phyloP scores from a whole-genome alignment of 495 filamentous ascomycete genomes.

The Penicillium bovifimosum region DNA sequence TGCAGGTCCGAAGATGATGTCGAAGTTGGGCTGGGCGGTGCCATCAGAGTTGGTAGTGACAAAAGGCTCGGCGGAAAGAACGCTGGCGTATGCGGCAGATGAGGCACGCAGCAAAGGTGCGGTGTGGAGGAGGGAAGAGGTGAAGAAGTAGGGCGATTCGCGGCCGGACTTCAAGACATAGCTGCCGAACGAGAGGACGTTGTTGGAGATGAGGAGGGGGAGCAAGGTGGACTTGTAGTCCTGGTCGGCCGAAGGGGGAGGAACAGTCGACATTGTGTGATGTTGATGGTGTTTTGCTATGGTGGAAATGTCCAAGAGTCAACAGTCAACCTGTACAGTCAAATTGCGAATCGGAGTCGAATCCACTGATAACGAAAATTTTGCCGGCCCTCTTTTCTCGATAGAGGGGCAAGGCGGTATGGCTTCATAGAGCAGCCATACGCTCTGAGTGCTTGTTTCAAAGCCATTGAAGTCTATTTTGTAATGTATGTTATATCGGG shows the following conservation, averaged over 20 bases:
- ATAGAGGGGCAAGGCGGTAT: slow-evolving; percentile 19
- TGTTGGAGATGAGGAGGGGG: slow-evolving; percentile 60
- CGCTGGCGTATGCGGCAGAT: slow-evolving; percentile 71
- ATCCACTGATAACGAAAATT: slow-evolving; percentile 14
- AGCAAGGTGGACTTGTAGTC: slow-evolving; percentile 67
- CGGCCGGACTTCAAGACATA: slow-evolving; percentile 90
- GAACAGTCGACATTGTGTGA: slow-evolving; percentile 20
- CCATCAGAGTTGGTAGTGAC: slow-evolving; percentile 33
- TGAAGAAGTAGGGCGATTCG: slow-evolving; percentile 98
- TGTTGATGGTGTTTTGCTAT: not conserved
- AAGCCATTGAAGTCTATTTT: not conserved
- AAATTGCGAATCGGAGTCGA: slow-evolving; percentile 7
- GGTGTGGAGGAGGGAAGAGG: slow-evolving; percentile 79
- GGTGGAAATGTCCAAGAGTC: not conserved
- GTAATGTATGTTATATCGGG: not conserved
- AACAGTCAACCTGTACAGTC: not conserved
- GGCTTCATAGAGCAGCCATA: not conserved
- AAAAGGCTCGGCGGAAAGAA: slow-evolving; percentile 50
- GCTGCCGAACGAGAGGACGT: slow-evolving; percentile 80
- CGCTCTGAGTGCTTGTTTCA: not conserved
- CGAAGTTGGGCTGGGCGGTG: slow-evolving; percentile 28
- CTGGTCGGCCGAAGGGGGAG: slow-evolving; percentile 27
- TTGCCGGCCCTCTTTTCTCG: slow-evolving; percentile 11
- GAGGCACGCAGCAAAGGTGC: slow-evolving; percentile 68
- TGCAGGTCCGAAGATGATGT: slow-evolving; percentile 63